Base-by-base conservation (phyloP, 1,284 basidiomycete genomes). In the Apiotrichum porosum region DNA sequence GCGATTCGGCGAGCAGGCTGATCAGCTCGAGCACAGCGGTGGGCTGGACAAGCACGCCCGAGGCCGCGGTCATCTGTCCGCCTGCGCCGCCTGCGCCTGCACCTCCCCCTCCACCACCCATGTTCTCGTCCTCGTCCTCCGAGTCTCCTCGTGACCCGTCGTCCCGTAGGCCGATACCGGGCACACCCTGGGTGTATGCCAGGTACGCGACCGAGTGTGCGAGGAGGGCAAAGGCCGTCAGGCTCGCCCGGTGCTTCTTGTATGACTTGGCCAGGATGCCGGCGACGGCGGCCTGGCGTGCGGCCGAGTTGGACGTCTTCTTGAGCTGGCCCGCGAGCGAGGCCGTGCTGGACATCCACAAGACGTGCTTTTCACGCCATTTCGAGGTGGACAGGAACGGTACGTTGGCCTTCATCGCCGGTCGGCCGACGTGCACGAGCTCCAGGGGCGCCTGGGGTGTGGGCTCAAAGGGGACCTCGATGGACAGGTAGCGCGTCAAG, bases 121-220 rank as follows among this genome's bases (percentile, higher is more conserved):
- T 8, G 12, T 24, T 32, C 22, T 53, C 48, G 30, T 62, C 54
- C 36, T 51, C 48, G 9, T 55, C 58, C 21, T 51, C 44, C 30
- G 41, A 36, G 35, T 44, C 30, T 24, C 45, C 3, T 22, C 51
- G 14, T n/a, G 28, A n/a, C 15, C 12, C 35, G 3, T 12, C 19
- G 14, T 31, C 26, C 12, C 21, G 28, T 19, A 70, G 54, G 2
- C 66, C 66, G 15, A 69, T 60, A 2, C 63, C 63, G 3, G 54
- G 46, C 8, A 69, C 69, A 17, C 66, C 68, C 46, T 70, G 68
- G 3, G 60, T 62, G 59, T 61, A 68, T 4, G 68, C 69, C 3
- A 71, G 57, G 42, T 71, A 71, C 1, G 68, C 62, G 3, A 70
- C 50, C 1, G 65, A 66, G 40, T 67, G 65, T 5, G 63, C 54